Evolutionary conservation across 2,329 filamentous ascomycete species (phyloP).

Genomic region (Ceratocystis smalleyi): DNA sequence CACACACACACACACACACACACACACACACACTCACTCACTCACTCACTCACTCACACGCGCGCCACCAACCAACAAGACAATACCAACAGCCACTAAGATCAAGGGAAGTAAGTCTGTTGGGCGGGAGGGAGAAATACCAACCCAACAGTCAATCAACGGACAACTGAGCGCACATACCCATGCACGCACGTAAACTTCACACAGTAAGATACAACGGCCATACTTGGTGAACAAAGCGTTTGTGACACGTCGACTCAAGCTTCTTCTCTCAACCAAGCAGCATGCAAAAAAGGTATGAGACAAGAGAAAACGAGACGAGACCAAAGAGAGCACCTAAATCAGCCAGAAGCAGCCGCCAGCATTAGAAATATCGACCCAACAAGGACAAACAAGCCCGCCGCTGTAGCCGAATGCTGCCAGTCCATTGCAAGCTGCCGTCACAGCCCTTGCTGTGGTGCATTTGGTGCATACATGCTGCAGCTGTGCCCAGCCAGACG

Average conservation of each 20-base stretch:
- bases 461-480: not conserved
- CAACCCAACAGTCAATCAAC: too few relatives aligned
- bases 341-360: not conserved
- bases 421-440: not conserved
- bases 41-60: too few relatives aligned
- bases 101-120: too few relatives aligned
- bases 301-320: not conserved
- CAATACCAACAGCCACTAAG: too few relatives aligned
- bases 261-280: not conserved
- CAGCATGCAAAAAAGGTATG: not conserved
- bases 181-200: too few relatives aligned
- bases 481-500: slow-evolving; percentile 2
- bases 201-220: not conserved
- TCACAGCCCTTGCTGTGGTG: not conserved
- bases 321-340: not conserved
- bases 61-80: too few relatives aligned
- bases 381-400: not conserved
- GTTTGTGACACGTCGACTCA: slow-evolving; percentile 1
- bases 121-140: too few relatives aligned
- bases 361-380: not conserved
- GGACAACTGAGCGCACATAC: too few relatives aligned
- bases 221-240: not conserved
- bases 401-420: not conserved
- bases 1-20: not conserved
- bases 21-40: not conserved